Evolutionary conservation across 495 filamentous ascomycete species (phyloP).

Genomic region (Chaetomium tenue): DNA sequence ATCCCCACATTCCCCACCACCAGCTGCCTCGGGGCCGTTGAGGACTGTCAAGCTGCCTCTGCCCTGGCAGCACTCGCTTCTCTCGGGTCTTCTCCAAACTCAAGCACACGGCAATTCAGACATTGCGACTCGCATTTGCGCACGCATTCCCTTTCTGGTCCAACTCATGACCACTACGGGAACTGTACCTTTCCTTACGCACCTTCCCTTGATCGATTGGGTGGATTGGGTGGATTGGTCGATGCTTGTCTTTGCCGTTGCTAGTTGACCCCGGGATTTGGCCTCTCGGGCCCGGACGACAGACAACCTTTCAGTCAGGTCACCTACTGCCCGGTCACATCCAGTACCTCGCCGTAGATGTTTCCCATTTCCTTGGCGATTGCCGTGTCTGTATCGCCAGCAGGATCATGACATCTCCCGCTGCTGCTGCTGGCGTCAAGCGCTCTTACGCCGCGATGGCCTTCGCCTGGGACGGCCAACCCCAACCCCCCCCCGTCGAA

Average conservation of each 20-base stretch:
- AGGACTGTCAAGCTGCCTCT: not conserved
- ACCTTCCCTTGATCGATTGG: not conserved
- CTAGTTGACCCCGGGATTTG: not conserved
- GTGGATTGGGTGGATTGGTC: not conserved
- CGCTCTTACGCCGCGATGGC: conserved; percentile 31
- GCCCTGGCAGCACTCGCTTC: not conserved
- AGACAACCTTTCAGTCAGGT: not conserved
- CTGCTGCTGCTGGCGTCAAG: conserved; percentile 26
- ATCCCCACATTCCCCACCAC: conserved; percentile 20
- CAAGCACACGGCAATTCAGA: not conserved
- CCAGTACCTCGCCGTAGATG: not conserved
- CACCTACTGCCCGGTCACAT: no score
- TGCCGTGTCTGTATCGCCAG: not conserved
- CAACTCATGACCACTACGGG: not conserved
- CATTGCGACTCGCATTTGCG: not conserved
- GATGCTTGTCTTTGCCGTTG: not conserved
- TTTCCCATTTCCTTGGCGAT: not conserved
- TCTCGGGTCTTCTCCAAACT: not conserved
- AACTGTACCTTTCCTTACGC: not conserved
- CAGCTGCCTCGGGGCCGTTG: not conserved
- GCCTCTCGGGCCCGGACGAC: not conserved
- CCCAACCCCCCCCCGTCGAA: not conserved
- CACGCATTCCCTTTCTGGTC: not conserved
- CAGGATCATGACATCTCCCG: conserved; percentile 21
- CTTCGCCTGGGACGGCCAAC: conserved; percentile 18